Evolutionary conservation across 2,329 filamentous ascomycete genomes (phyloP).

Genomic region (Fusarium bulbicola): DNA sequence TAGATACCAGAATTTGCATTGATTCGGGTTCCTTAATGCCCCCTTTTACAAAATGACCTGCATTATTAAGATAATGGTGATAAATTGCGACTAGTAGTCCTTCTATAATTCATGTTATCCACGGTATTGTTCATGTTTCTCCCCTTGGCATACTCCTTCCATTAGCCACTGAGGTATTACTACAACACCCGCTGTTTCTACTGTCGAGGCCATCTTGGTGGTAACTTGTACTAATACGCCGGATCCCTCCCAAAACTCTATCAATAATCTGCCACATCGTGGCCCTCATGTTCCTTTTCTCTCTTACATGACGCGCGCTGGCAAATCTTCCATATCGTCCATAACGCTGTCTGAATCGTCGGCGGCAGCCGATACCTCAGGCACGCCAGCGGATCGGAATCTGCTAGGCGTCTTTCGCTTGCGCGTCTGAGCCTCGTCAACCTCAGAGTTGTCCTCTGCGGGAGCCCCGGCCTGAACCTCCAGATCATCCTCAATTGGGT

Average conservation of each 20-base stretch:
- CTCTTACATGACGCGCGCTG: conserved; percentile 42
- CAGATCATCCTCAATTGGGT: conserved; percentile 46
- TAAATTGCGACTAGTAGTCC: neutral
- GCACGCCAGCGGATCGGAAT: conserved; percentile 34
- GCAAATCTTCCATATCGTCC: conserved; percentile 57
- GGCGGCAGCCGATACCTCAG: conserved; percentile 15
- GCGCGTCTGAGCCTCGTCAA: conserved; percentile 40
- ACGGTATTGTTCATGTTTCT: neutral
- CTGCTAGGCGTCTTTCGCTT: conserved; percentile 45
- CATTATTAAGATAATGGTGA: neutral
- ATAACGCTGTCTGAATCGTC: conserved; percentile 49
- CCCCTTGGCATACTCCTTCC: neutral
- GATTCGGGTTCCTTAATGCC: neutral
- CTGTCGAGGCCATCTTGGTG: conserved; percentile 9
- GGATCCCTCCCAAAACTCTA: neutral
- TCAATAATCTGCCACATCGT: neutral
- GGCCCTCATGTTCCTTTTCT: neutral
- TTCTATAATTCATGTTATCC: conserved; percentile 4
- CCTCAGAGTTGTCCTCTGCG: conserved; percentile 37
- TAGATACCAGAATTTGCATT: conserved; percentile 15
- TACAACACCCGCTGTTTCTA: conserved; percentile 23
- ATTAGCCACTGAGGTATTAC: conserved; percentile 1
- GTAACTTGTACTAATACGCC: conserved; percentile 16
- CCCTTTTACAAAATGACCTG: neutral
- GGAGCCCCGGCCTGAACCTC: conserved; percentile 14